Evolutionary conservation across 345 rosid genomes (phyloP).

Genomic region (Microthlaspi erraticum): DNA sequence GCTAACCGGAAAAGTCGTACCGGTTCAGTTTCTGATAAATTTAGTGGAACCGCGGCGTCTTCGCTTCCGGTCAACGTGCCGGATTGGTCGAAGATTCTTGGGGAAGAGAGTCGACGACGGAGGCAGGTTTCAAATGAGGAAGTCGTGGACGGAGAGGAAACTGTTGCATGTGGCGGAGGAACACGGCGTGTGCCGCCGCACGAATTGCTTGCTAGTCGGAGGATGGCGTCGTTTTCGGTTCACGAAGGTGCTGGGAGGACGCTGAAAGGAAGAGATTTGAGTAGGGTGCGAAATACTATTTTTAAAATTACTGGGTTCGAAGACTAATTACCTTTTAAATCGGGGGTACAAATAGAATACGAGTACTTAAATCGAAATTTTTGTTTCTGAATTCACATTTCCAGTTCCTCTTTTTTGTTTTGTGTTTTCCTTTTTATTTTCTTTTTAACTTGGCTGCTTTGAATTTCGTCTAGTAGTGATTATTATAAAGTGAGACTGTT

Average conservation of each 20-base stretch:
- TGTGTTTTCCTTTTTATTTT: neutral
- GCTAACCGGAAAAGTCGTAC: constrained; percentile 26
- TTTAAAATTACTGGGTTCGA: constrained; percentile 91
- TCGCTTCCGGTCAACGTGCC: constrained; percentile 91
- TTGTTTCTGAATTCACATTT: constrained; percentile 11
- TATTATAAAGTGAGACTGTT: constrained; percentile 10
- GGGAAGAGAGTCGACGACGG: constrained; percentile 57
- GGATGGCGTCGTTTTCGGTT: constrained; percentile 89
- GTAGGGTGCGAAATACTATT: constrained; percentile 91
- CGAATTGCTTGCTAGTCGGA: constrained; percentile 77
- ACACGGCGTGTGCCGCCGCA: constrained; percentile 78
- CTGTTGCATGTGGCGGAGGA: constrained; percentile 47
- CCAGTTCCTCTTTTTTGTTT: neutral
- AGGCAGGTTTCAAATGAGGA: constrained; percentile 44
- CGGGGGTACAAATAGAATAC: constrained; percentile 18
- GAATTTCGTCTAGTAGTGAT: neutral
- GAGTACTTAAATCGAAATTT: constrained; percentile 10
- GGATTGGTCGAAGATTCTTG: constrained; percentile 95
- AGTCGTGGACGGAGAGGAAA: constrained; percentile 48
- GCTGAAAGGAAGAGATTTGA: constrained; percentile 93
- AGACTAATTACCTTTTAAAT: constrained; percentile 51
- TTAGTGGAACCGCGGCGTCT: constrained; percentile 32
- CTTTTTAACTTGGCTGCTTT: neutral
- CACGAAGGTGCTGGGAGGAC: constrained; percentile 98
- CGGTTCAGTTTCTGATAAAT: constrained; percentile 27